Conservation (phyloP, 2,329 filamentous ascomycete genomes). For the Phyllosticta citribraziliensis region DNA sequence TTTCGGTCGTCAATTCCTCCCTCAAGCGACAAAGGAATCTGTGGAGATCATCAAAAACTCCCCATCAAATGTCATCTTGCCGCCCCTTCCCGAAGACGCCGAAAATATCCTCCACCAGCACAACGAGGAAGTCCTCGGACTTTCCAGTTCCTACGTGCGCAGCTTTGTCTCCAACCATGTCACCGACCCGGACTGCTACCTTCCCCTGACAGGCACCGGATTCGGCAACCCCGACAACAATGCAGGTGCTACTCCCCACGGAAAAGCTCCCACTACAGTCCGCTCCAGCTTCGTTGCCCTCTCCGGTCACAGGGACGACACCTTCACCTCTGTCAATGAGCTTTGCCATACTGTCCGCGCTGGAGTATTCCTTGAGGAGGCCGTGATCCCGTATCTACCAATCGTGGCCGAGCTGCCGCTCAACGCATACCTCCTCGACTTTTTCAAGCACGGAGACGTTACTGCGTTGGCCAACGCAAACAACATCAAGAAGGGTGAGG, state of each 20-base stretch:
- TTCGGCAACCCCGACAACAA: constrained; percentile 25
- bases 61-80: constrained; percentile 56
- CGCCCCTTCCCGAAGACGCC: constrained; percentile 49
- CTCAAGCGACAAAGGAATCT: constrained; percentile 38
- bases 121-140: constrained; percentile 54
- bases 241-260: constrained; percentile 23
- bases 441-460: constrained; percentile 63
- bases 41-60: constrained; percentile 43
- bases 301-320: constrained; percentile 55
- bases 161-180: constrained; percentile 57
- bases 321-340: constrained; percentile 58
- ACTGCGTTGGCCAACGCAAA: constrained; percentile 54
- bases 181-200: constrained; percentile 38
- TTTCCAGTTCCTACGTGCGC: constrained; percentile 59
- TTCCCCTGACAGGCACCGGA: constrained; percentile 51
- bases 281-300: constrained; percentile 63
- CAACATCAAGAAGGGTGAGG: constrained; percentile 53
- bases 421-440: constrained; percentile 65
- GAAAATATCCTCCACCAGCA: constrained; percentile 48
- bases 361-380: constrained; percentile 65
- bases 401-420: constrained; percentile 44
- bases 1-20: constrained; percentile 51
- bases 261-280: constrained; percentile 29
- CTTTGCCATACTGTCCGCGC: constrained; percentile 55
- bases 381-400: constrained; percentile 60